These are phyloP conservation scores for Bipolaris bicolor DNA, from an alignment of 2,329 filamentous ascomycete genomes.

Conservation along the genomic window DNA sequence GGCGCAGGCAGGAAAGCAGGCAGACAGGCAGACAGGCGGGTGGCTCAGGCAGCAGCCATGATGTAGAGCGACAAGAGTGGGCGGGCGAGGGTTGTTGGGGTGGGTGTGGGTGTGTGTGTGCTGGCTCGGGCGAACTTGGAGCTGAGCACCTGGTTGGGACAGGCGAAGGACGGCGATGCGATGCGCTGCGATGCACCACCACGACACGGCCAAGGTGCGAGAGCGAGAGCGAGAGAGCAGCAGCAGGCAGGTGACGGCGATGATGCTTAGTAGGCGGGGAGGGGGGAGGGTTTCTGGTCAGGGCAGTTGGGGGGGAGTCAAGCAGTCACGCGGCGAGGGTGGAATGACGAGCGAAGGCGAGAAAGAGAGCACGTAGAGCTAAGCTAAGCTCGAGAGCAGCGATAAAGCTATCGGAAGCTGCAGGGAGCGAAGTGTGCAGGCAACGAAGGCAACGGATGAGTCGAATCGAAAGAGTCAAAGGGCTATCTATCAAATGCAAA, in stretches of 20 bases:
- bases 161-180: slow-evolving; percentile 14
- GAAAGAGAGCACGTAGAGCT: slow-evolving; percentile 16
- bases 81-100: slow-evolving; percentile 16
- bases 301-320: slow-evolving; percentile 13
- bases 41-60: slow-evolving; percentile 50
- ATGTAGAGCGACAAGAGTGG: slow-evolving; percentile 27
- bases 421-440: slow-evolving; percentile 9
- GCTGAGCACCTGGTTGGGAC: slow-evolving; percentile 36
- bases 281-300: not conserved
- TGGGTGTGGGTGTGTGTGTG: slow-evolving; percentile 5
- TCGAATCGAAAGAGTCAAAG: not conserved
- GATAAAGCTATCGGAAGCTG: slow-evolving; percentile 24
- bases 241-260: not conserved
- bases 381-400: slow-evolving; percentile 22
- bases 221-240: too few relatives aligned
- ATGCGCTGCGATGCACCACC: slow-evolving; percentile 3
- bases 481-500: too few relatives aligned
- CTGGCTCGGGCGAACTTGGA: slow-evolving; percentile 27
- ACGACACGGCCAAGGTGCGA: not conserved
- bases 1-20: not conserved
- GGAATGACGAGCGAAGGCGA: slow-evolving; percentile 36
- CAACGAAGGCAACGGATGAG: slow-evolving; percentile 18
- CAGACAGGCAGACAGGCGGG: slow-evolving; percentile 1
- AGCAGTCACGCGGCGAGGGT: slow-evolving; percentile 43
- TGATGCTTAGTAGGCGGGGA: not conserved